A percentile compares a stretch with the other conserved stretches of the same genome.
Conservation (phyloP, 2,329 filamentous ascomycete genomes). For the Colletotrichum agaves region DNA sequence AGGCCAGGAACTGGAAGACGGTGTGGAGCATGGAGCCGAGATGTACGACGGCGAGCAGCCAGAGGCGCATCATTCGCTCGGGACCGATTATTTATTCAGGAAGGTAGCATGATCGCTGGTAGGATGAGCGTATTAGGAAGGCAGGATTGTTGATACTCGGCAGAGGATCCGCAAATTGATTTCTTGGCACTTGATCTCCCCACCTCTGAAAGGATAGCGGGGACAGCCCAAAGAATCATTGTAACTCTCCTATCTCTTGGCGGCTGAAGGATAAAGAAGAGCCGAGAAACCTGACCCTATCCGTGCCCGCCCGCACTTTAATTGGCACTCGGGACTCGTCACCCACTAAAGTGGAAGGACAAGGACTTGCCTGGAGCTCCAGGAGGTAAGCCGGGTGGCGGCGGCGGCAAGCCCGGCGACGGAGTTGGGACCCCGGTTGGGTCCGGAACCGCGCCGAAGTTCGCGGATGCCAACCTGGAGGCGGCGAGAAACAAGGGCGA, state of each 20-base stretch:
- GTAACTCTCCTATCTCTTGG: conserved; percentile 29
- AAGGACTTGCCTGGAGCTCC: too few relatives aligned
- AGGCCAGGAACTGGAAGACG: neutral
- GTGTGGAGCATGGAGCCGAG: neutral
- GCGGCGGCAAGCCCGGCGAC: too few relatives aligned
- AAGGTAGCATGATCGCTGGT: conserved; percentile 21
- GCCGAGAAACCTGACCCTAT: too few relatives aligned
- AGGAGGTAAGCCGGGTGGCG: too few relatives aligned
- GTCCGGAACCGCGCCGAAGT: too few relatives aligned
- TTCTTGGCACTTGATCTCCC: conserved; percentile 21
- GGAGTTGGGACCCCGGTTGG: too few relatives aligned
- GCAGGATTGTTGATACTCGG: neutral
- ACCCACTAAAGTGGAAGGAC: too few relatives aligned
- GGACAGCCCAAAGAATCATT: neutral
- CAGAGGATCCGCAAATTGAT: neutral
- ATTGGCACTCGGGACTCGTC: too few relatives aligned
- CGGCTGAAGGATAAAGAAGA: neutral
- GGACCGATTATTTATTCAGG: conserved; percentile 19
- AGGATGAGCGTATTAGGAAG: conserved; percentile 29
- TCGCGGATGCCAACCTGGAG: too few relatives aligned
- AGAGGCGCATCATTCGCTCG: conserved; percentile 1
- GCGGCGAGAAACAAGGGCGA: too few relatives aligned
- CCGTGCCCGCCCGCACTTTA: too few relatives aligned
- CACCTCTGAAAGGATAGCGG: conserved; percentile 27
- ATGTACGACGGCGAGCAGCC: neutral